Conservation (phyloP, 2,329 filamentous ascomycete genomes). For the Phyllosticta paracitricarpa region DNA sequence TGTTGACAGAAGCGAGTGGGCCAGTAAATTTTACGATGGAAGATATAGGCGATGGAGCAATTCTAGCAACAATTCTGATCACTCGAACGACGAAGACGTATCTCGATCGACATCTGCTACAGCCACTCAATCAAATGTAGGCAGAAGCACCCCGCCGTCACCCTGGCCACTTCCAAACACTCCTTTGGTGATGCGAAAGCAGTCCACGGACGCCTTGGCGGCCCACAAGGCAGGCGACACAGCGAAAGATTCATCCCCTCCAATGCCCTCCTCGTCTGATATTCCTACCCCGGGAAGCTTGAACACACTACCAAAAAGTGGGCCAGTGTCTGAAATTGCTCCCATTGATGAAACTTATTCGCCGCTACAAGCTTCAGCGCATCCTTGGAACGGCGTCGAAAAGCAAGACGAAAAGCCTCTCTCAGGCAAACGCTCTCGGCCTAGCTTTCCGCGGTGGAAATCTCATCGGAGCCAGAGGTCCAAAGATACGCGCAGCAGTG, state of each 20-base stretch:
- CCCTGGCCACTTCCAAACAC: background rate
- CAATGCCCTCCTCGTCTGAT: background rate
- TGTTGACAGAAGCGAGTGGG: conserved; percentile 1
- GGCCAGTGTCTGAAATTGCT: background rate
- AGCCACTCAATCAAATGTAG: background rate
- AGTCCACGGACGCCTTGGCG: background rate
- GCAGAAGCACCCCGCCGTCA: background rate
- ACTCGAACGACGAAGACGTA: background rate
- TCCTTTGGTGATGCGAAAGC: background rate
- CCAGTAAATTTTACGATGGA: background rate
- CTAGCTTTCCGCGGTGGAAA: background rate
- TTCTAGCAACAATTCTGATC: no score
- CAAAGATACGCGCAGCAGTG: background rate
- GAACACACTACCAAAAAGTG: background rate
- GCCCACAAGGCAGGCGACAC: background rate
- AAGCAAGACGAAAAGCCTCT: background rate
- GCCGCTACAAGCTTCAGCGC: background rate
- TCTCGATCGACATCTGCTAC: background rate
- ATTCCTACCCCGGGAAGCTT: background rate
- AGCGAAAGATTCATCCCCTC: background rate
- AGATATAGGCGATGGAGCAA: background rate
- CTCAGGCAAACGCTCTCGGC: background rate
- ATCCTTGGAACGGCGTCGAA: background rate
- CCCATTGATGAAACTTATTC: background rate
- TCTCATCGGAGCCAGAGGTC: background rate